Base-by-base conservation (phyloP, 257 asterid genomes). In the Solanum chiquidenum region DNA sequence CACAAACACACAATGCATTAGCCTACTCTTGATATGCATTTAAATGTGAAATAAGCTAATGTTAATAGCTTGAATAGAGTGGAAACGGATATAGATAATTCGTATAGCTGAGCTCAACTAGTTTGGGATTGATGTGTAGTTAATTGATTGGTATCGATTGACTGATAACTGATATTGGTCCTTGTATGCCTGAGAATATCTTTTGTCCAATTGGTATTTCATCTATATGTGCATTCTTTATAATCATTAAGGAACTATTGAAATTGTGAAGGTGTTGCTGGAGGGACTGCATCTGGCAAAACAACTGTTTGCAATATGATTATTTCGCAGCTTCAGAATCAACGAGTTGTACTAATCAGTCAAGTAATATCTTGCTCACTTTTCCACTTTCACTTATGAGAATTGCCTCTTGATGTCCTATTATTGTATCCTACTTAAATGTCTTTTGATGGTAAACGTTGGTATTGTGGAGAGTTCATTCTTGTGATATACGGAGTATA, bases 221-320 rank as follows among this genome's bases (percentile, higher is more conserved):
- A 42, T 73, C 18, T 73, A 8, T 5, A 31, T 52, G 29, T 83
- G 9, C 55, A 29, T 55, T 20, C 12, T 68, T 40, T 86, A 7
- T 38, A 62, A 69, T 16, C 25, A 40, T 35, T 87, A 40, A 35
- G 72, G 34, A 31, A 12, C 33, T 12, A 16, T 40, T 87, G 9
- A 44, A 27, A 49, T 3, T 68, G 52, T 73, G 92, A 90, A 97
- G 99, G 99, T 86, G 99, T 97, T 86, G 98, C 99, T 44, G 99
- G 99, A 80, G 99, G 99, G 55, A 97, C 98, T 72, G 99, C 98
- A 49, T 95, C 99, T 11, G 99, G 98, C 31, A 95, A 97, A 91
- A 95, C 99, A 13, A 95, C 98, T 40, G 99, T 95, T 58, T 97
- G 99, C 89, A 88, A 93, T 86, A 93, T 93, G 98, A 97, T 97